Conservation (phyloP, 768 basidiomycete species). For the Exidia glandulosa region DNA sequence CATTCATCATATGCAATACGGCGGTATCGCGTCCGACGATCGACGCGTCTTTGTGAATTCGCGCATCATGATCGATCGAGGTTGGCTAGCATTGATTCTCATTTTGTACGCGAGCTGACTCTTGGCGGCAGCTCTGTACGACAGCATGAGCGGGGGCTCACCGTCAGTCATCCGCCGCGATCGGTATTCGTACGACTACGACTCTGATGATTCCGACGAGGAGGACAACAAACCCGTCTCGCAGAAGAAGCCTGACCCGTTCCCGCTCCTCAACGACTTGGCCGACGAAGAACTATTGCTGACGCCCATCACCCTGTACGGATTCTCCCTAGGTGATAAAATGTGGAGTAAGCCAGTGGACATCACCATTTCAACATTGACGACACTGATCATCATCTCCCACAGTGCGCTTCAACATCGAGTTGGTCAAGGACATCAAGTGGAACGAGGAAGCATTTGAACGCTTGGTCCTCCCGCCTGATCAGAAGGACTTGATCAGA, state of each 20-base stretch:
- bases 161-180: not conserved
- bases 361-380: not conserved
- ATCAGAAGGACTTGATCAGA: constrained; percentile 18
- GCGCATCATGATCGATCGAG: not conserved
- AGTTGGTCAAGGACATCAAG: not conserved
- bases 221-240: not conserved
- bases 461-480: constrained; percentile 19
- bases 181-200: not conserved
- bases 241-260: not conserved
- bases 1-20: constrained; percentile 6
- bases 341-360: constrained; percentile 38
- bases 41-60: not conserved
- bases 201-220: not conserved
- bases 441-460: constrained; percentile 19
- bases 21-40: constrained; percentile 1
- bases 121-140: not conserved
- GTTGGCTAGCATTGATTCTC: not conserved
- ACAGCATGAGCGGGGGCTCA: not conserved
- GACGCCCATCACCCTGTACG: constrained; percentile 45
- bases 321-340: constrained; percentile 52
- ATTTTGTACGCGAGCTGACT: not conserved
- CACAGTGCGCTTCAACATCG: constrained; percentile 4
- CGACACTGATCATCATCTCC: not conserved
- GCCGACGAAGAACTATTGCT: constrained; percentile 44
- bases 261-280: constrained; percentile 11